phyloP scores from a whole-genome alignment of 2,329 filamentous ascomycete species.

The Cytospora piceicola region DNA sequence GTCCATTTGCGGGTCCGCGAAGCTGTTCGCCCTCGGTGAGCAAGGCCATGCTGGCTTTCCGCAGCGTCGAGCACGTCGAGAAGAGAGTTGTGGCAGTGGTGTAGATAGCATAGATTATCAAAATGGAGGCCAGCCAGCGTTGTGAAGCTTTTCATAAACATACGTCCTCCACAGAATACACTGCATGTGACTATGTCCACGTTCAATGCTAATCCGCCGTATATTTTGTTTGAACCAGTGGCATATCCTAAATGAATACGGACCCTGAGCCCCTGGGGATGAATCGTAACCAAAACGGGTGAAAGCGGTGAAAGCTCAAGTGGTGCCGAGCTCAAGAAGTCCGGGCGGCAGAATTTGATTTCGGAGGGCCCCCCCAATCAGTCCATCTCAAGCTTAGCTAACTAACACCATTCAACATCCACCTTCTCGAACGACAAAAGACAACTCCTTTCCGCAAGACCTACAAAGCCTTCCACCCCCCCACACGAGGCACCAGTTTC shows the following conservation, averaged over 20 bases:
- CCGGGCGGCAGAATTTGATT: conserved; percentile 28
- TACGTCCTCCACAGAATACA: background rate
- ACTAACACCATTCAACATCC: conserved; percentile 19
- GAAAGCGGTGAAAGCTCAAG: conserved; percentile 25
- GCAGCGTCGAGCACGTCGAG: background rate
- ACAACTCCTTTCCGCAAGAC: background rate
- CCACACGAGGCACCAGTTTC: background rate
- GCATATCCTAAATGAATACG: background rate
- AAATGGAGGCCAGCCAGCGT: conserved; percentile 20
- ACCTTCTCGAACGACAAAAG: background rate
- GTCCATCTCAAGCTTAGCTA: conserved; percentile 12
- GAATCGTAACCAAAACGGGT: background rate
- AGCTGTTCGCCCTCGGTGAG: background rate
- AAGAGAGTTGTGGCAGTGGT: background rate
- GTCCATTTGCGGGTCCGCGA: background rate
- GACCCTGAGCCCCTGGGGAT: background rate
- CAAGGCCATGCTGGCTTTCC: background rate
- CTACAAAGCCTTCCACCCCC: background rate
- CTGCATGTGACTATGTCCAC: background rate
- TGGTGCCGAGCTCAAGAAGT: conserved; percentile 18
- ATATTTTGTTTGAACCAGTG: no score
- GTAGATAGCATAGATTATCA: conserved; percentile 14
- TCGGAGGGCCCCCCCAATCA: conserved; percentile 13
- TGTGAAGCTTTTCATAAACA: background rate
- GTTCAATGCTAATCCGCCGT: background rate